Evolutionary conservation across 2,329 filamentous ascomycete species (phyloP), one percentile per base, ranked within the genome.

Genomic region (Neophaeococcomyces aloes): DNA sequence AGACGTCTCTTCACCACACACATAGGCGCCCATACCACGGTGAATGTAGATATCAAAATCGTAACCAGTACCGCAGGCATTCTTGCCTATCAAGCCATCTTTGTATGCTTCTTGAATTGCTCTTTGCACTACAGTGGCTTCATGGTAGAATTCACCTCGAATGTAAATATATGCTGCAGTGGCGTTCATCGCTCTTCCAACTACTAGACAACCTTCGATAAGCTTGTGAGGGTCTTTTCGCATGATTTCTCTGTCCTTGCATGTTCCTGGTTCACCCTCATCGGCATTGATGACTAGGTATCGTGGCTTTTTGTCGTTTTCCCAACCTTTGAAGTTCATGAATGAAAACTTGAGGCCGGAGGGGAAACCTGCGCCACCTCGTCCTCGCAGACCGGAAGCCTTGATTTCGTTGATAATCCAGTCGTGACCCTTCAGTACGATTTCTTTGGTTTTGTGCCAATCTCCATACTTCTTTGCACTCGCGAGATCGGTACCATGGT

Each of bases 311-410:
- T 68, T 83, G 65, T 96, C 91, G 71, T 98, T 94, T 60, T 98
- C 89, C 91, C 91, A 98, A 59, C 87, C 91, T 70, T 95, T 95
- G 75, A 89, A 88, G 75, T 98, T 98, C 91, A 98, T 98, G 69
- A 98, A 98, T 38, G 88, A 95, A 85, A 91, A 98, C 88, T 98
- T 98, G 74, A 98, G 72, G 51, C 91, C 91, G 30, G 89, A 96
- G 50, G 91, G 91, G 66, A 98, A 98, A 60, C 91, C 91, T 66
- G 91, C 91, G 69, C 91, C 91, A 68, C 91, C 91, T 71, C 91
- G 84, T 58, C 91, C 91, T 67, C 91, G 80, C 52, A 98, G 78
- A 59, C 91, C 91, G 10, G 91, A 98, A 21, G 88, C 79, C 76
- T 98, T 98, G 69, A 98, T 78, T 69, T 98, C 91, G 55, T 83